Evolutionary conservation across 148 eudicot species (phyloP), one percentile per base, ranked within the genome.

Genomic region (Spergularia marina): DNA sequence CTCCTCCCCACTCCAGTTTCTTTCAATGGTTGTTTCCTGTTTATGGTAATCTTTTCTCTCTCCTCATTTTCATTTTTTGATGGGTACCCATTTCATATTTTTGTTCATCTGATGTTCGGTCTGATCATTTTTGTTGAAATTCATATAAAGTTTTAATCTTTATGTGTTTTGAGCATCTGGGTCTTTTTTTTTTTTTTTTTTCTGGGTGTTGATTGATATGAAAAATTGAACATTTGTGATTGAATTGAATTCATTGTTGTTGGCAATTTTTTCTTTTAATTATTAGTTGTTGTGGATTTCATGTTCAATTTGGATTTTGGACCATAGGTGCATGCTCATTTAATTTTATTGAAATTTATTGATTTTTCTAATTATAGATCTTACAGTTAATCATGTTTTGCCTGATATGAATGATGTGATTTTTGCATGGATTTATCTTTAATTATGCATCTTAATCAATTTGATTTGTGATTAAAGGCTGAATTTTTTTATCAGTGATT

Each of bases 311-410:
- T n/a, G n/a, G n/a, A n/a, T n/a, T 39, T 52, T 69, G 14, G 3
- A 53, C 12, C 13, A 10, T 9, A 51, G 16, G 7, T 14, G 76
- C 68, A 57, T 68, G 74, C 34, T 23, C 25, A 23, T 0, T 23
- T 54, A 7, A 49, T 49, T 68, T 59, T 7, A 53, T 53, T 36
- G 58, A 34, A 30, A 30, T 30, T 53, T 70, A 1, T 30, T 53
- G 7, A 52, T 72, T 53, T 65, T 3, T 25, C 69, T 25, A 58
- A 51, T 57, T 76, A 67, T 18, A 77, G 80, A 81, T 81, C 80
- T 81, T 60, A 40, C 44, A 56, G 52, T 68, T 41, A 25, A 17
- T 73, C 7, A 23, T 12, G 9, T 6, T 73, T 57, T 65, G 9
- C 7, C 12, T 15, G 23, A 2, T 18, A 17, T n/a, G 17, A 23